These are phyloP conservation scores for Aspergillus sp. DNA, from an alignment of 2,329 filamentous ascomycete species.

Conservation along the genomic window DNA sequence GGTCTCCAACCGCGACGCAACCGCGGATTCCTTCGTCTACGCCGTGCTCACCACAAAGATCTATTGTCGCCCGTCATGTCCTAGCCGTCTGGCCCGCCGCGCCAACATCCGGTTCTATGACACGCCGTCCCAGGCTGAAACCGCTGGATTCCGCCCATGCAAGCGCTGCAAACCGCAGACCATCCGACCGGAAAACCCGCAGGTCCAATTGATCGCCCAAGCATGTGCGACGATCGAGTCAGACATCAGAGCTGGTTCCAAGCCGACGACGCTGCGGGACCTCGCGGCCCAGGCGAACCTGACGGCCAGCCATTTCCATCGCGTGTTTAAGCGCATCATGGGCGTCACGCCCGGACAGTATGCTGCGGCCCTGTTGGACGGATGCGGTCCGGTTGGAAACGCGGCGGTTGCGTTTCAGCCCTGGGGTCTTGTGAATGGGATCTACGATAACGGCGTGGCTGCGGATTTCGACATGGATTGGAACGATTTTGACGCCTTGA, in stretches of 20 bases:
- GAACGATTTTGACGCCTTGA: conserved; percentile 38
- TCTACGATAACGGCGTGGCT: not conserved
- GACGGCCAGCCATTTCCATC: conserved; percentile 54
- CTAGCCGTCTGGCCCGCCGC: conserved; percentile 56
- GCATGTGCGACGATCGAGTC: conserved; percentile 32
- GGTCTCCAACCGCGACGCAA: conserved; percentile 43
- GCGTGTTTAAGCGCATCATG: conserved; percentile 52
- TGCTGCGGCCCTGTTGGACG: conserved; percentile 12
- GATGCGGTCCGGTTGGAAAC: not conserved
- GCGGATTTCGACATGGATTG: conserved; percentile 13
- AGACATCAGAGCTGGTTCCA: conserved; percentile 22
- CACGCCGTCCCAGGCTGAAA: conserved; percentile 45
- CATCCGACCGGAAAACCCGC: conserved; percentile 27
- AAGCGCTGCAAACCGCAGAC: conserved; percentile 54
- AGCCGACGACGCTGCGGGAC: conserved; percentile 42
- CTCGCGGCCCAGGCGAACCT: conserved; percentile 48
- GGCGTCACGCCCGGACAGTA: conserved; percentile 50
- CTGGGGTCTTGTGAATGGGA: not conserved
- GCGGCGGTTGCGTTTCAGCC: not conserved
- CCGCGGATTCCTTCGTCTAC: conserved; percentile 53
- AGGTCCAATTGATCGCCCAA: conserved; percentile 27
- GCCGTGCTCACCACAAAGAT: conserved; percentile 55
- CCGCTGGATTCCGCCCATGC: conserved; percentile 53
- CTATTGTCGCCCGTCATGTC: conserved; percentile 56
- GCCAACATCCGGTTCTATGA: conserved; percentile 56